Evolutionary conservation across 345 rosid genomes (phyloP).

Genomic region (Turnera subulata): DNA sequence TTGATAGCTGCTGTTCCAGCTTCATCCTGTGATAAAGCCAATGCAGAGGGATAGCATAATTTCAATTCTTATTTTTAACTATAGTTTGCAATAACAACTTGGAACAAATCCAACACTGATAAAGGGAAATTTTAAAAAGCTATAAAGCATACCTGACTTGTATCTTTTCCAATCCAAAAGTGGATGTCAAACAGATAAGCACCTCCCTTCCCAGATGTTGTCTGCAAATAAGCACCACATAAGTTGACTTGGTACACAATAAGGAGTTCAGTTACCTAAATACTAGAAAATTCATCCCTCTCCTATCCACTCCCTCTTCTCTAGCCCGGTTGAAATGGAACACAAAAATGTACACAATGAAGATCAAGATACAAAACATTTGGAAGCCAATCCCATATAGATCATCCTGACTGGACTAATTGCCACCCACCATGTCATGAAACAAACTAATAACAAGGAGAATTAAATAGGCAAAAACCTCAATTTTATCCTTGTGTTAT

Average conservation of each 20-base stretch:
- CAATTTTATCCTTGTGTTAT: too few species aligned
- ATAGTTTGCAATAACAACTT: too few species aligned
- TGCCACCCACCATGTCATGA: too few species aligned
- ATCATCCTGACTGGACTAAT: too few species aligned
- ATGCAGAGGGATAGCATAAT: constrained; percentile 3
- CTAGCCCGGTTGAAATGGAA: too few species aligned
- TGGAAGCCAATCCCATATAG: too few species aligned
- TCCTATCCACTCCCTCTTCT: too few species aligned
- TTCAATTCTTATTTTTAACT: constrained; percentile 10
- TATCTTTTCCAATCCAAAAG: constrained; percentile 98
- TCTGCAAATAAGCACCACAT: constrained; percentile 39
- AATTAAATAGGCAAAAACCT: too few species aligned
- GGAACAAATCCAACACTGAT: not conserved
- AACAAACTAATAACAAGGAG: too few species aligned
- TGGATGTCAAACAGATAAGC: constrained; percentile 80
- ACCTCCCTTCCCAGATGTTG: constrained; percentile 76
- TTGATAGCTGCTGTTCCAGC: constrained; percentile 98
- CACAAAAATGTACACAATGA: too few species aligned
- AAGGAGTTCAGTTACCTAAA: constrained; percentile 9
- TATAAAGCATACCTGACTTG: constrained; percentile 69
- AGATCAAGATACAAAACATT: too few species aligned
- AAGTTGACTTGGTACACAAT: constrained; percentile 8
- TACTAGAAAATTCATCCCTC: not conserved
- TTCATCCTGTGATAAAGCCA: constrained; percentile 64
- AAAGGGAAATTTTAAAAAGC: constrained; percentile 4